A percentile compares a stretch with the other conserved stretches of the same genome.
Conservation (phyloP, 1,139 yeast species). For the Protomyces gravidus region DNA sequence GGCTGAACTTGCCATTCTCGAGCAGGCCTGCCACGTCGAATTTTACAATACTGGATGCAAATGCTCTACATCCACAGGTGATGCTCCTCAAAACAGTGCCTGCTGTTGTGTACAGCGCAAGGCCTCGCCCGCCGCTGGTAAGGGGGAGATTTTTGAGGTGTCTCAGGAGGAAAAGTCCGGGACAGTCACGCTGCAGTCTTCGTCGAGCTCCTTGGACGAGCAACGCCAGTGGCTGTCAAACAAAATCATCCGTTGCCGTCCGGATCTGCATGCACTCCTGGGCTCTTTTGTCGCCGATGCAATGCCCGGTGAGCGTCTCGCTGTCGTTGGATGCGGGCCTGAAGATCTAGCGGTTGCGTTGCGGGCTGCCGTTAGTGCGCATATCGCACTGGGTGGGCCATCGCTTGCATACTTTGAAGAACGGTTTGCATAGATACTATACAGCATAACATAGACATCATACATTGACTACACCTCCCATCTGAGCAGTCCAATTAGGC, state of each 20-base stretch:
- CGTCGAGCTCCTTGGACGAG: background rate
- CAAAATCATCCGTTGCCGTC: background rate
- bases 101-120: background rate
- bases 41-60: background rate
- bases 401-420: background rate
- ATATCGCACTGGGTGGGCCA: background rate
- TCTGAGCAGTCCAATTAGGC: too few species aligned
- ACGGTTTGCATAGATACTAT: background rate
- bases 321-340: background rate
- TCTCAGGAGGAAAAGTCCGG: background rate
- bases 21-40: background rate
- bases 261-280: background rate
- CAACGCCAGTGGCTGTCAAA: background rate
- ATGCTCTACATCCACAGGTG: background rate
- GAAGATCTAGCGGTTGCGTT: background rate
- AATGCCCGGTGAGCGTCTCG: background rate
- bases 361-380: background rate
- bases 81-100: background rate
- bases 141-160: background rate
- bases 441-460: too few species aligned
- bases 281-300: slow-evolving; percentile 1
- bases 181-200: background rate
- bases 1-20: background rate
- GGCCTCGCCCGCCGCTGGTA: background rate
- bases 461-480: too few species aligned